Percentiles rank a stretch among this genome's conserved stretches.
Evolutionary conservation across 75 land plant genomes (phyloP).

Genomic region (Pinus tabuliformis): DNA sequence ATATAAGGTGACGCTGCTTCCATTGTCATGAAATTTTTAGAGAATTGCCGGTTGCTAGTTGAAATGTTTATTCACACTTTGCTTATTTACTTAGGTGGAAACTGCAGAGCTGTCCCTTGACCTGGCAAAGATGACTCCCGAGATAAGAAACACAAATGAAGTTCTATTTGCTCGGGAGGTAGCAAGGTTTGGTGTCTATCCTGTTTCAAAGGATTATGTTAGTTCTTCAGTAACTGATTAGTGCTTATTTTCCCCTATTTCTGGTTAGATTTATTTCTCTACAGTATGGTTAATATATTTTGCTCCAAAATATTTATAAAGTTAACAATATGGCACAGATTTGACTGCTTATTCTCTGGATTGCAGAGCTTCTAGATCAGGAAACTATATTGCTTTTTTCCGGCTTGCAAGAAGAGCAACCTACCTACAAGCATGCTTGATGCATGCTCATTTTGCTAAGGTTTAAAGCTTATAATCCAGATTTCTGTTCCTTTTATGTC

Average conservation of each 20-base stretch:
- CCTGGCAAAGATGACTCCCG: constrained; percentile 94
- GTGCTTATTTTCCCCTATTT: neutral
- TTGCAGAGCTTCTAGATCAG: constrained; percentile 84
- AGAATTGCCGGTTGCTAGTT: constrained; percentile 15
- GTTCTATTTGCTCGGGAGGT: constrained; percentile 91
- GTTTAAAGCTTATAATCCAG: constrained; percentile 31
- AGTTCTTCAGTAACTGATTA: neutral
- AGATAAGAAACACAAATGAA: constrained; percentile 70
- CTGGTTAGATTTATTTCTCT: neutral
- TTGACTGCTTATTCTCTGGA: neutral
- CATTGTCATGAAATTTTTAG: neutral
- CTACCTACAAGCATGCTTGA: constrained; percentile 95
- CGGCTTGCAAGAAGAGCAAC: constrained; percentile 80
- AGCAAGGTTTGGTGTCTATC: constrained; percentile 66
- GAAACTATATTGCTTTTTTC: constrained; percentile 92
- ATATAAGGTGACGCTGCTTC: constrained; percentile 62
- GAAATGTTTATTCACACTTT: constrained; percentile 14
- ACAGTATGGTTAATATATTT: neutral
- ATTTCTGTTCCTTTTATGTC: neutral
- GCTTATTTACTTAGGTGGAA: constrained; percentile 66
- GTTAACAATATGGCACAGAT: neutral
- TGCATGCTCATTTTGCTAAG: constrained; percentile 99
- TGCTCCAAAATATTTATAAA: neutral
- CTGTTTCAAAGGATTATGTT: neutral
- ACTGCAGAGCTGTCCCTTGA: constrained; percentile 98